These are phyloP conservation scores for Penicillium turbatum DNA, from an alignment of 495 filamentous ascomycete species.

Conservation along the genomic window DNA sequence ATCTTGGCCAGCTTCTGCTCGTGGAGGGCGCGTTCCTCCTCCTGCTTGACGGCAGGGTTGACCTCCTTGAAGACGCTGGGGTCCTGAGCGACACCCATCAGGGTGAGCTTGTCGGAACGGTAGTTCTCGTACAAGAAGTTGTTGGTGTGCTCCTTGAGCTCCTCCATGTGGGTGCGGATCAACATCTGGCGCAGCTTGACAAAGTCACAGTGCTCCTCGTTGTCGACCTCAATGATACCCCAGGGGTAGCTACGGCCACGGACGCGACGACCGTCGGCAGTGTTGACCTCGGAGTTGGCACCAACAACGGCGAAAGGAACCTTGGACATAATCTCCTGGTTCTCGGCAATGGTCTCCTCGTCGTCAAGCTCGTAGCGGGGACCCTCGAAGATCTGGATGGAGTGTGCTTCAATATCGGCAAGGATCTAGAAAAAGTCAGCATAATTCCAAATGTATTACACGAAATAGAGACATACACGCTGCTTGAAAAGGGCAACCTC, in stretches of 20 bases:
- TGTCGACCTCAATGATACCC: slow-evolving; percentile 98
- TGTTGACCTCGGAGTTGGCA: slow-evolving; percentile 87
- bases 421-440: slow-evolving; percentile 65
- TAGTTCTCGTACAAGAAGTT: slow-evolving; percentile 99
- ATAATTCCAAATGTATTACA: slow-evolving; percentile 2
- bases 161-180: slow-evolving; percentile 99
- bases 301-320: slow-evolving; percentile 97
- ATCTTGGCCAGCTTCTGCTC: slow-evolving; percentile 99
- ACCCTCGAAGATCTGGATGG: slow-evolving; percentile 97
- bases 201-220: slow-evolving; percentile 99
- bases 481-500: slow-evolving; percentile 92
- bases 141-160: slow-evolving; percentile 99
- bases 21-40: slow-evolving; percentile 95
- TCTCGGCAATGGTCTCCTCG: slow-evolving; percentile 98
- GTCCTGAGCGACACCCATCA: slow-evolving; percentile 97
- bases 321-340: slow-evolving; percentile 99
- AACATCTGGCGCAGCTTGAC: slow-evolving; percentile 99
- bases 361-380: slow-evolving; percentile 98
- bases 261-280: slow-evolving; percentile 88
- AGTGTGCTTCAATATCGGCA: slow-evolving; percentile 92
- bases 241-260: slow-evolving; percentile 96
- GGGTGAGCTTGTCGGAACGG: slow-evolving; percentile 95
- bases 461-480: slow-evolving; percentile 59
- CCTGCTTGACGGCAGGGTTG: slow-evolving; percentile 99
- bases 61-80: slow-evolving; percentile 99